These are phyloP conservation scores for Pachyrhizus erosus DNA, from an alignment of 306 rosid genomes.

Conservation along the genomic window DNA sequence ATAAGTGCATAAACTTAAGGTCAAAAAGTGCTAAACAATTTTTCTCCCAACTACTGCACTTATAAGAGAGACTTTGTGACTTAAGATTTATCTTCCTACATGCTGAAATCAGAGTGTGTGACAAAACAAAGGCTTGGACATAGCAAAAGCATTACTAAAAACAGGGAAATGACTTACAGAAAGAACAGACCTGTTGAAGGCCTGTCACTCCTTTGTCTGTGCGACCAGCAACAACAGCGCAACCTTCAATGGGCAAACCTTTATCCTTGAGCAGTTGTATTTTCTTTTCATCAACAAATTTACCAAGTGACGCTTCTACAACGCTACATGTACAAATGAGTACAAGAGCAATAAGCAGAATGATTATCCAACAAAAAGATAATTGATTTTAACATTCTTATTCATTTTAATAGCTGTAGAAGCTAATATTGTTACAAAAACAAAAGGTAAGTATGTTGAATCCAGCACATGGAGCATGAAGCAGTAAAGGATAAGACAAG, in stretches of 20 bases:
- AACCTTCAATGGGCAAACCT: conserved; percentile 79
- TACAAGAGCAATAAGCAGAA: conserved; percentile 35
- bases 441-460: neutral
- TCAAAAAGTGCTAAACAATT: neutral
- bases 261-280: conserved; percentile 65
- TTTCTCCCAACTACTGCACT: neutral
- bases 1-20: neutral
- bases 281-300: conserved; percentile 91
- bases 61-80: neutral
- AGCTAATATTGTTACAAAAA: neutral
- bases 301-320: conserved; percentile 73
- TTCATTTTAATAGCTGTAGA: neutral
- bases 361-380: conserved; percentile 11
- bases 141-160: conserved; percentile 7
- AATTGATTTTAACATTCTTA: neutral
- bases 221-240: conserved; percentile 89
- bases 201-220: conserved; percentile 99
- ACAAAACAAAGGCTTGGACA: neutral
- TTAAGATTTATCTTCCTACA: conserved; percentile 23
- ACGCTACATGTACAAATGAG: conserved; percentile 52
- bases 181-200: conserved; percentile 88
- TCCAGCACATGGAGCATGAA: conserved; percentile 11
- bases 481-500: conserved; percentile 9
- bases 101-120: conserved; percentile 5
- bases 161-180: conserved; percentile 65